Evolutionary conservation across 2,329 filamentous ascomycete genomes (phyloP), one percentile per base, ranked within the genome.

Genomic region (Fusarium tuaranense): DNA sequence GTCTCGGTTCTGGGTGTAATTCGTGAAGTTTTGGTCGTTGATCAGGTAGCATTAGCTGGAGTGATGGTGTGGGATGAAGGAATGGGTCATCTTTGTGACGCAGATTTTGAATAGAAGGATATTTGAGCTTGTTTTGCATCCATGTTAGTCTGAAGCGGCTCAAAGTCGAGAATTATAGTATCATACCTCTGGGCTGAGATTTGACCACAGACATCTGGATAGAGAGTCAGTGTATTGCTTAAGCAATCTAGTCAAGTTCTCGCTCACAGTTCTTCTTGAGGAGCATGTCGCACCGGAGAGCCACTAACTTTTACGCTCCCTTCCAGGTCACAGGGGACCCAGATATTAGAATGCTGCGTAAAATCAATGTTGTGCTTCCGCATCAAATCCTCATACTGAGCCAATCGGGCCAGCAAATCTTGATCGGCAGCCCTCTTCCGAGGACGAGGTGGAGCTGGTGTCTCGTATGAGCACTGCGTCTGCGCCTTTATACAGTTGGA

Each of bases 401-500:
- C 69, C 5, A 82, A 27, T 7, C 77, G 74, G 2, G 57, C 62
- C 1, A 79, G 38, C 1, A 82, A 39, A 14, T 80, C 79, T 2
- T 82, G 76, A 4, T 80, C 79, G 1, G 74, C 72, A 6, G 78
- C 70, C 6, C 77, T 72, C 63, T 80, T 82, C 18, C 80, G 75
- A 5, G 78, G 76, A 18, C 76, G 76, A 4, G 68, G 68, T 0
- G 74, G 72, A 1, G 64, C 36, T 4, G 76, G 75, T 1, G 71
- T 61, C 10, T 78, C 70, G 20, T 81, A 82, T 0, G 68, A 38
- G 32, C 81, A 83, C 51, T 75, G 62, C 1, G 66, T 63, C 10
- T 77, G 67, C 2, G 84, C 78, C 68, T 84, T 87, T 44, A 77
- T 66, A 63, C 86, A 87, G 69, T 87, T 87, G 9, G 83, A 83